Percentiles rank a stretch among this genome's conserved stretches.
Conservation (phyloP, 2,329 filamentous ascomycete species). For the Verticillium nonalfalfae region DNA sequence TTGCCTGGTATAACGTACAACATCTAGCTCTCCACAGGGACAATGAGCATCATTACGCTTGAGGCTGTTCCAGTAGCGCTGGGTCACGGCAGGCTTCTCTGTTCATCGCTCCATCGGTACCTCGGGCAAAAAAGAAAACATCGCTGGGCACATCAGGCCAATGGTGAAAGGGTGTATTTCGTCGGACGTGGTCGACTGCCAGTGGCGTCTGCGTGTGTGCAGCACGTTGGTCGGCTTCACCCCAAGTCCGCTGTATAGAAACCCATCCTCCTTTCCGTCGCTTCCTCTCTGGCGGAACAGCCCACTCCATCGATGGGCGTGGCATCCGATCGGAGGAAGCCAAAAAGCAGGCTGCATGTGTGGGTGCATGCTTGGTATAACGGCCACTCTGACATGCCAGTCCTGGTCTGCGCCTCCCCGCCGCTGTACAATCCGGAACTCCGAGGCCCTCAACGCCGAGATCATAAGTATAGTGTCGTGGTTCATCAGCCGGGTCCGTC, state of each 20-base stretch:
- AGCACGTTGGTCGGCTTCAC: neutral
- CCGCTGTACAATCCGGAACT: neutral
- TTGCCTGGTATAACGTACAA: too few species aligned
- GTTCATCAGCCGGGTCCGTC: neutral
- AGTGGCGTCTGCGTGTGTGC: neutral
- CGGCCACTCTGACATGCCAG: neutral
- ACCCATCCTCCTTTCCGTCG: neutral
- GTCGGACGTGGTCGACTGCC: neutral
- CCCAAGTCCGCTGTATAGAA: neutral
- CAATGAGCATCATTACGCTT: too few species aligned
- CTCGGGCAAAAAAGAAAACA: neutral
- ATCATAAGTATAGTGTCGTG: conserved; percentile 7
- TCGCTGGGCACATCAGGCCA: neutral
- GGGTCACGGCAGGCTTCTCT: too few species aligned
- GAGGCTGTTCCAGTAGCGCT: too few species aligned
- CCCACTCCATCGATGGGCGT: neutral
- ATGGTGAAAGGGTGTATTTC: neutral
- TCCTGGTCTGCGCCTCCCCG: neutral
- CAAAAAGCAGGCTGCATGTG: neutral
- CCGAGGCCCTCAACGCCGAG: conserved; percentile 10
- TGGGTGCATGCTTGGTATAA: neutral
- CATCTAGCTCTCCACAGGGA: too few species aligned
- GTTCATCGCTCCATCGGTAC: neutral
- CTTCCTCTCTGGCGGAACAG: neutral
- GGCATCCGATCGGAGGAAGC: neutral